A percentile compares a stretch with the other conserved stretches of the same genome.
Evolutionary conservation across 495 filamentous ascomycete species (phyloP).

Genomic region (Hyphodiscus hymeniophilus): DNA sequence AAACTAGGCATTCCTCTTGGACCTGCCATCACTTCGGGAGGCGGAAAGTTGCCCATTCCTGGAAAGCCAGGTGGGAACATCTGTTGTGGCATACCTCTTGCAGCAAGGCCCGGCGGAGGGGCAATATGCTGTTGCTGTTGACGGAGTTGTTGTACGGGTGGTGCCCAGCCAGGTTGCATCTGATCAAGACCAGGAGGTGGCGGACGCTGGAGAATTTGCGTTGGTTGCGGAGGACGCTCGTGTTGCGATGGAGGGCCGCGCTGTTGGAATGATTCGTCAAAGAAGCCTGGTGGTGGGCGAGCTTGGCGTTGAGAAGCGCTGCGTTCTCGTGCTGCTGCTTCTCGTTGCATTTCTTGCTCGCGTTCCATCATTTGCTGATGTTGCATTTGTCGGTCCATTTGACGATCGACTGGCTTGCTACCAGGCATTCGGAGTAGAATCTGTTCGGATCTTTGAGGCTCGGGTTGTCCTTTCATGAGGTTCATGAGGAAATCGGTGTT

Average conservation of each 20-base stretch:
- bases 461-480: conserved; percentile 40
- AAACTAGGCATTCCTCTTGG: background rate
- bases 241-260: conserved; percentile 22
- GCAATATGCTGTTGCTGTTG: conserved; percentile 18
- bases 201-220: conserved; percentile 47
- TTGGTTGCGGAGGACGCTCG: conserved; percentile 39
- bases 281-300: conserved; percentile 25
- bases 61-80: conserved; percentile 36
- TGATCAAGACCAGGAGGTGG: conserved; percentile 38
- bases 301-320: conserved; percentile 28
- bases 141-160: conserved; percentile 39
- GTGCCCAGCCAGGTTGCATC: conserved; percentile 19
- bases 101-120: conserved; percentile 39
- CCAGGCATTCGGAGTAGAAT: conserved; percentile 17
- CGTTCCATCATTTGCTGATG: conserved; percentile 19
- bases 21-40: conserved; percentile 25
- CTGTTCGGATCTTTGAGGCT: conserved; percentile 24
- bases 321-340: conserved; percentile 29
- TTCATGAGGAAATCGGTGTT: conserved; percentile 48
- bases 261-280: conserved; percentile 15
- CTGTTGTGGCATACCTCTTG: conserved; percentile 31
- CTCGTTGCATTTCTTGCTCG: conserved; percentile 32
- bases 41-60: conserved; percentile 38
- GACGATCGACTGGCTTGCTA: conserved; percentile 2
- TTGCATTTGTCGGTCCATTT: conserved; percentile 20